Percentiles rank a stretch among this genome's conserved stretches.
Conservation (phyloP, 441 rosid genomes). For the Gossypium lobatum region DNA sequence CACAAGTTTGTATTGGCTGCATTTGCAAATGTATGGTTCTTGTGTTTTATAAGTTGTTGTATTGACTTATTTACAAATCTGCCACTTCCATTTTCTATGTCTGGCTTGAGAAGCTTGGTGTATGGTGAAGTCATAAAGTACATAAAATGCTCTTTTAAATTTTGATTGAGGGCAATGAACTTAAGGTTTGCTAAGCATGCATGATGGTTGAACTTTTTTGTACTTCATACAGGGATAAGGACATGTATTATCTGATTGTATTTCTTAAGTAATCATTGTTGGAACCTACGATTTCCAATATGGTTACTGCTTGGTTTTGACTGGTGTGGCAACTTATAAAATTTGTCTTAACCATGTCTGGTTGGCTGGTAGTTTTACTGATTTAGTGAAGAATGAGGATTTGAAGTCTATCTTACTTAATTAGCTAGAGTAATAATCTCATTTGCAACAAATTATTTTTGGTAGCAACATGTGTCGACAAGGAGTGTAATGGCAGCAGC, state of each 20-base stretch:
- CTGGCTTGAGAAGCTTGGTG: not conserved
- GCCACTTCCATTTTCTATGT: not conserved
- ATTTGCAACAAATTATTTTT: slow-evolving; percentile 14
- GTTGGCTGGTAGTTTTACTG: not conserved
- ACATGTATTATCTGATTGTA: not conserved
- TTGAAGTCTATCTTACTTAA: not conserved
- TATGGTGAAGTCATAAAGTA: not conserved
- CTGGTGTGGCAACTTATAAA: not conserved
- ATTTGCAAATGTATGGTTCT: not conserved
- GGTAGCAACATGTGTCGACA: slow-evolving; percentile 27
- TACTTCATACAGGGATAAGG: not conserved
- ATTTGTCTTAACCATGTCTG: not conserved
- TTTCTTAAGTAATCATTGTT: not conserved
- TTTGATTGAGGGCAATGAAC: not conserved
- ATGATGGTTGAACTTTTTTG: not conserved
- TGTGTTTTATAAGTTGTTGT: not conserved
- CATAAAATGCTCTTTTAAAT: not conserved
- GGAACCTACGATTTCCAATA: not conserved
- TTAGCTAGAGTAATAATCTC: not conserved
- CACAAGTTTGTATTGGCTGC: not conserved
- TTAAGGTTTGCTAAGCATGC: not conserved
- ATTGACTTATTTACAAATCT: not conserved
- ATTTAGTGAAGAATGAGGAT: not conserved
- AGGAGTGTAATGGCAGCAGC: slow-evolving; percentile 69
- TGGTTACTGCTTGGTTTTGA: not conserved